Evolutionary conservation across 805 yeast genomes (phyloP).

Genomic region (Yamadazyma sp.): DNA sequence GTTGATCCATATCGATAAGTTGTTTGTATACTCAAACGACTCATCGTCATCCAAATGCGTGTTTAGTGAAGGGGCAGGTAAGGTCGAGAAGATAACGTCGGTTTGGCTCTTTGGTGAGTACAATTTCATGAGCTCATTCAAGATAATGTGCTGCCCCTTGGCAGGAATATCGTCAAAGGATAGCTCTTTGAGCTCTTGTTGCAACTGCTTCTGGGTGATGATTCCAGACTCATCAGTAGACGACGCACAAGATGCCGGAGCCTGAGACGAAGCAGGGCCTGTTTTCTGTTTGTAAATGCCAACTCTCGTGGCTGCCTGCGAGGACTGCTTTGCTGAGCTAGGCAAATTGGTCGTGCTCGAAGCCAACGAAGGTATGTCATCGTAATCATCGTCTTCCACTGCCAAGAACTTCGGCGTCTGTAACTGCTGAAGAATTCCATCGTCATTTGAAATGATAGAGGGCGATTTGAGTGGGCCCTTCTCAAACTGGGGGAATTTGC

Average conservation of each 20-base stretch:
- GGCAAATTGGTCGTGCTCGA: conserved; percentile 14
- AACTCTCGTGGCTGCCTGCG: not conserved
- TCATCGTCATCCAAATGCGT: conserved; percentile 70
- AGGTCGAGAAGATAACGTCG: conserved; percentile 79
- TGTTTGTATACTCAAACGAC: conserved; percentile 71
- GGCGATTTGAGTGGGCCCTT: conserved; percentile 25
- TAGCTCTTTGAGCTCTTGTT: conserved; percentile 35
- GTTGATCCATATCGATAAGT: conserved; percentile 76
- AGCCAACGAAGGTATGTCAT: conserved; percentile 16
- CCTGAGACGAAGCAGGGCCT: not conserved
- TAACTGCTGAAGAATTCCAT: conserved; percentile 35
- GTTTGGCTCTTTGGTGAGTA: conserved; percentile 54
- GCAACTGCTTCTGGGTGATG: conserved; percentile 35
- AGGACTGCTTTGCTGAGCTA: not conserved
- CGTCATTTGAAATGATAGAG: conserved; percentile 37
- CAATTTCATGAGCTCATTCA: conserved; percentile 79
- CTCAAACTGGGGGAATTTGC: conserved; percentile 5
- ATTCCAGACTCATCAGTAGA: conserved; percentile 4
- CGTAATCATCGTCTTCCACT: conserved; percentile 24
- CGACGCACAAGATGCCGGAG: not conserved
- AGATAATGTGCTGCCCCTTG: conserved; percentile 81
- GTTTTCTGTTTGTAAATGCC: not conserved
- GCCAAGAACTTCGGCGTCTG: conserved; percentile 35
- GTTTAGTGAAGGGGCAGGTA: conserved; percentile 86
- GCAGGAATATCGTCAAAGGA: conserved; percentile 90